Base-by-base conservation (phyloP, 768 basidiomycete species). In the Auricularia sp. region DNA sequence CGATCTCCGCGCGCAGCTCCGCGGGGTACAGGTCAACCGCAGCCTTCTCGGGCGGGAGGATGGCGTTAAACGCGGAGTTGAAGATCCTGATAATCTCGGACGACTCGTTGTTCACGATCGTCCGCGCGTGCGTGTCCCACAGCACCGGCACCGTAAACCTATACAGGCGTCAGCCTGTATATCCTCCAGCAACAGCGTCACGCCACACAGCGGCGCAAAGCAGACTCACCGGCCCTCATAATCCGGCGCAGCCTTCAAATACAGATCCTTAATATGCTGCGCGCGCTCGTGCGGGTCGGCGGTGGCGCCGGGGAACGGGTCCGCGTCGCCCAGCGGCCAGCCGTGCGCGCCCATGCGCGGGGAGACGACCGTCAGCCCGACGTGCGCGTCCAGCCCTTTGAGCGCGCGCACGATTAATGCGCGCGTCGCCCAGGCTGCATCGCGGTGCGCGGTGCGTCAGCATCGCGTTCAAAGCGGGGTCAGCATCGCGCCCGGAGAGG, bases 351-450 rank as follows among this genome's bases (percentile, higher is more conserved):
- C 74, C 80, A 82, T 77, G 70, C 75, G 73, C 0, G 81, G 77
- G 70, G 79, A 77, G n/a, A 81, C 80, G 44, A 71, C 69, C 3
- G 75, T 77, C 54, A 81, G 74, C 64, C 73, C 77, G 66, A 99
- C 84, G 67, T 91, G 77, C 33, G 88, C 81, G 68, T 98, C 90
- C 33, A 99, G 80, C 2, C 96, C 95, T 74, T 99, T 99, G 69
- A 98, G 82, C 75, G 92, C 86, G 68, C 95, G 83, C 3, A 89
- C 80, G 69, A 98, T 97, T 67, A 98, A 78, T 3, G 94, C 84
- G 68, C 96, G 83, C 33, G 93, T 92, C 0, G 96, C 96, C 96
- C 95, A 98, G 8, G 96, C 89, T 91, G 61, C 34, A 72, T n/a
- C n/a, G 39, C 29, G 61, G 33, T 29, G 29, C 29, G 29, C 29